phyloP scores from a whole-genome alignment of 805 yeast species.

The Hanseniaspora mollemarum region DNA sequence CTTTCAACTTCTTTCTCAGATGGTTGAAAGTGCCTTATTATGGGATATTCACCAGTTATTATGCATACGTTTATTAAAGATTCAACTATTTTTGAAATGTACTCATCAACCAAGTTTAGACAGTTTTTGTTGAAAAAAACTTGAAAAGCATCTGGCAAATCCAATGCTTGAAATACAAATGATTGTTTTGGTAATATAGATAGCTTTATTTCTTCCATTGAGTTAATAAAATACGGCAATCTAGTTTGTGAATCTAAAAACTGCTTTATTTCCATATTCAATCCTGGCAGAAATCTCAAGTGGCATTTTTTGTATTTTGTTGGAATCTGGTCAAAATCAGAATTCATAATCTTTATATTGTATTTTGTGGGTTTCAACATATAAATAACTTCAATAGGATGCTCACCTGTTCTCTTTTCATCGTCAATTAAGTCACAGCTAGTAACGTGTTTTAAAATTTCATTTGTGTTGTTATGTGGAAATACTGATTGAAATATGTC shows the following conservation, averaged over 20 bases:
- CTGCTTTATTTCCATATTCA: conserved; percentile 28
- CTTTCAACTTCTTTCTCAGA: conserved; percentile 39
- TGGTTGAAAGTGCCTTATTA: conserved; percentile 55
- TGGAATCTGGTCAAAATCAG: conserved; percentile 58
- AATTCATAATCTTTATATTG: conserved; percentile 61
- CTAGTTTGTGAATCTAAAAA: conserved; percentile 26
- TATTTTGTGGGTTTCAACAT: conserved; percentile 58
- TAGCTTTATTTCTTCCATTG: conserved; percentile 36
- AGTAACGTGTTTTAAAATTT: conserved; percentile 43
- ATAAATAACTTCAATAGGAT: conserved; percentile 68
- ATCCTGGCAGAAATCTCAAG: conserved; percentile 59
- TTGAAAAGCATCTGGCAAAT: conserved; percentile 51
- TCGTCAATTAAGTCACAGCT: conserved; percentile 57
- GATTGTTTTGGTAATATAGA: conserved; percentile 57
- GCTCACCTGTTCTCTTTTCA: conserved; percentile 43
- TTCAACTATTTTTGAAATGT: conserved; percentile 48
- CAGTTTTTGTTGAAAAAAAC: conserved; percentile 59
- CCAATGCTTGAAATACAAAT: conserved; percentile 55
- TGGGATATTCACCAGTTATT: conserved; percentile 77
- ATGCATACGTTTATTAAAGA: conserved; percentile 63
- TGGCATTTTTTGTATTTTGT: conserved; percentile 66
- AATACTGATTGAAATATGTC: conserved; percentile 39
- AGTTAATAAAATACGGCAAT: conserved; percentile 24
- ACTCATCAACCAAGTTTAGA: conserved; percentile 45
- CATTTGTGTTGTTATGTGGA: conserved; percentile 29